Evolutionary conservation across 176 grass and related monocot species (phyloP).

Genomic region (Pharus latifolius): DNA sequence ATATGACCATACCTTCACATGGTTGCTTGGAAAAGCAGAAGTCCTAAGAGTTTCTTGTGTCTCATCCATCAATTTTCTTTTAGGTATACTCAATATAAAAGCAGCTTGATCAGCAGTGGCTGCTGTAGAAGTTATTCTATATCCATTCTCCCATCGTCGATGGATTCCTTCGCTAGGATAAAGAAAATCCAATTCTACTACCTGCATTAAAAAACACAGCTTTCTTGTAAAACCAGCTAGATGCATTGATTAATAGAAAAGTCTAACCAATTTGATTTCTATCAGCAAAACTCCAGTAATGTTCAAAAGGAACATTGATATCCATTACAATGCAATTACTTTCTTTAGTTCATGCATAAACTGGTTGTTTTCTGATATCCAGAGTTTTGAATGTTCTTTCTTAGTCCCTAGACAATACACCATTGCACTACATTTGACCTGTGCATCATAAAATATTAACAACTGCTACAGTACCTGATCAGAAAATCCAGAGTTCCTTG

Average conservation of each 20-base stretch:
- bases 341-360: not conserved
- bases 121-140: conserved; percentile 90
- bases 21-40: conserved; percentile 94
- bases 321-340: not conserved
- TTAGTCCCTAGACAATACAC: not conserved
- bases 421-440: not conserved
- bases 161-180: conserved; percentile 98
- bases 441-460: not conserved
- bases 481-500: conserved; percentile 88
- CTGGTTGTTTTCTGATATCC: not conserved
- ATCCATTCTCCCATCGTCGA: conserved; percentile 81
- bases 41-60: conserved; percentile 97
- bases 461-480: conserved; percentile 58
- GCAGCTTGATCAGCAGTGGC: conserved; percentile 94
- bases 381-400: not conserved
- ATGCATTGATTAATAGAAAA: not conserved
- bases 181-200: conserved; percentile 97
- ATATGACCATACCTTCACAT: conserved; percentile 74
- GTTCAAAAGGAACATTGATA: not conserved
- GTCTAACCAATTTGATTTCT: not conserved
- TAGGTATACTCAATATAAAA: conserved; percentile 90
- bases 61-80: conserved; percentile 82
- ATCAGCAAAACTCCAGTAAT: not conserved
- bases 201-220: conserved; percentile 29
- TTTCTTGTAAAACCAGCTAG: not conserved